phyloP scores from a whole-genome alignment of 2,329 filamentous ascomycete species.

The Arthrobotrys pseudoclavata region DNA sequence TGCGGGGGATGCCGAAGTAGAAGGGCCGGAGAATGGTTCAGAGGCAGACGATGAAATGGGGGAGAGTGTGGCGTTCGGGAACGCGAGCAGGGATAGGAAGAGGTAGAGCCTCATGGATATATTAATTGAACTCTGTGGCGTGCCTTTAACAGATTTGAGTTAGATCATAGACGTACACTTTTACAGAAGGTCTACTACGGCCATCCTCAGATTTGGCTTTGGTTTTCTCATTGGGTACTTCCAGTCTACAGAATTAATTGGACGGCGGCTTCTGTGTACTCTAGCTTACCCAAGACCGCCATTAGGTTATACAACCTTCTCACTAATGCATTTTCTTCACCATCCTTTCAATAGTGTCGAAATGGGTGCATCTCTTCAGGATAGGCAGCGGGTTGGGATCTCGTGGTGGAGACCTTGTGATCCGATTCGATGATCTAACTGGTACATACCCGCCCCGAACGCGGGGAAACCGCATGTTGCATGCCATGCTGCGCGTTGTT shows the following conservation, averaged over 20 bases:
- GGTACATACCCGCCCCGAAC: slow-evolving; percentile 20
- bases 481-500: slow-evolving; percentile 5
- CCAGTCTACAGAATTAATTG: background rate
- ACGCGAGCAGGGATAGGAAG: slow-evolving; percentile 19
- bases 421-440: slow-evolving; percentile 46
- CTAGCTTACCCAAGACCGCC: background rate
- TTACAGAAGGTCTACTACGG: background rate
- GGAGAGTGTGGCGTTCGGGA: slow-evolving; percentile 38
- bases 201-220: background rate
- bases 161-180: background rate
- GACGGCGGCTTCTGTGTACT: background rate
- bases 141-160: background rate
- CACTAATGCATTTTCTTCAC: background rate
- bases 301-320: background rate
- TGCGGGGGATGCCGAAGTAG: background rate
- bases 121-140: background rate
- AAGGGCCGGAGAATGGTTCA: background rate
- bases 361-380: background rate
- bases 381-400: slow-evolving; percentile 30
- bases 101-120: slow-evolving; percentile 22
- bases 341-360: background rate
- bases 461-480: slow-evolving; percentile 34
- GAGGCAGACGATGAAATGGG: slow-evolving; percentile 50
- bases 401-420: slow-evolving; percentile 55
- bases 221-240: background rate